phyloP scores from a whole-genome alignment of 1,284 basidiomycete species.

The Apiotrichum sp. region DNA sequence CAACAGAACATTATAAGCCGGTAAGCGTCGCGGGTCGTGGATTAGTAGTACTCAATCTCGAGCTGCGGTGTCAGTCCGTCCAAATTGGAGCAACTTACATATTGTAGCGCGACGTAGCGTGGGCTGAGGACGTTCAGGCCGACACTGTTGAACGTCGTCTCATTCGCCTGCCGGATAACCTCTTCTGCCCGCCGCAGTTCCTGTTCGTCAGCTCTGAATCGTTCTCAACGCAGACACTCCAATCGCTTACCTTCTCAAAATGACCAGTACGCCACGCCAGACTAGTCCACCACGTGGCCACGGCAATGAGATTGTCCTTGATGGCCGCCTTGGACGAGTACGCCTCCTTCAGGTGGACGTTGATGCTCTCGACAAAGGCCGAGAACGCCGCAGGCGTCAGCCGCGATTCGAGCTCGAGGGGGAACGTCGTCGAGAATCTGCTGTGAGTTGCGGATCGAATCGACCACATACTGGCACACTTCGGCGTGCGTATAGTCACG shows the following conservation, averaged over 20 bases:
- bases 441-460: not conserved
- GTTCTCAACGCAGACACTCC: no score
- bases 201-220: constrained; percentile 22
- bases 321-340: constrained; percentile 44
- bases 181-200: constrained; percentile 41
- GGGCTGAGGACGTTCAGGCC: constrained; percentile 51
- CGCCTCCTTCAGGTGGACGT: constrained; percentile 43
- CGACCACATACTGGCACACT: constrained; percentile 44
- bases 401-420: constrained; percentile 48
- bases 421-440: constrained; percentile 47
- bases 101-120: constrained; percentile 48
- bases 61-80: not conserved
- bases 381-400: constrained; percentile 38
- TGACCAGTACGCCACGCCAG: constrained; percentile 43
- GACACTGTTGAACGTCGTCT: constrained; percentile 44
- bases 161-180: constrained; percentile 44
- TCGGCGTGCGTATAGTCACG: constrained; percentile 49
- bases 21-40: no score
- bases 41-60: constrained; percentile 6
- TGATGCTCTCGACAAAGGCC: constrained; percentile 44
- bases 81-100: constrained; percentile 37
- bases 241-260: constrained; percentile 45
- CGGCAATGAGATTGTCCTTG: constrained; percentile 47
- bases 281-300: constrained; percentile 48
- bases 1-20: no score